These are phyloP conservation scores for Apiospora koreana DNA, from an alignment of 2,329 filamentous ascomycete genomes.

Conservation along the genomic window DNA sequence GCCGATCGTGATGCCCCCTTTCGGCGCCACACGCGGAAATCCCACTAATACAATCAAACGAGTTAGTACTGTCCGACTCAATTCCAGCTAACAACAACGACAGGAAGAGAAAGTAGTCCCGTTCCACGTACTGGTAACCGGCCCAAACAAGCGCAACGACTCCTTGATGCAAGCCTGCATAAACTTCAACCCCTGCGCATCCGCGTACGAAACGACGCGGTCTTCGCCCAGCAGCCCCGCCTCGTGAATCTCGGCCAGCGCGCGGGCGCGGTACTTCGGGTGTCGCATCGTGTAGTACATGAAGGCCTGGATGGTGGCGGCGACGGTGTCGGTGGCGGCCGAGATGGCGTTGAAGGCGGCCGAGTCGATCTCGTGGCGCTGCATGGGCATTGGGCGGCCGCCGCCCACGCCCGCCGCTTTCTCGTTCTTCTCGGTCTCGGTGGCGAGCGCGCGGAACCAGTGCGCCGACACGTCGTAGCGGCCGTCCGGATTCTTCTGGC, in stretches of 20 bases:
- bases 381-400: neutral
- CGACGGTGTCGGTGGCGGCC: constrained; percentile 10
- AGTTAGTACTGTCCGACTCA: no score
- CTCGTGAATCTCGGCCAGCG: neutral
- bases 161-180: constrained; percentile 35
- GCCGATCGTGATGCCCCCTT: constrained; percentile 9
- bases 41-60: no score
- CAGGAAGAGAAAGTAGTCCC: neutral
- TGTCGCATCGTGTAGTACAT: constrained; percentile 15
- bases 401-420: constrained; percentile 1
- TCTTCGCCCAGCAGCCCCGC: neutral
- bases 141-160: constrained; percentile 24
- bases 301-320: neutral
- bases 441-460: constrained; percentile 9
- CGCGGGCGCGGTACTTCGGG: constrained; percentile 5
- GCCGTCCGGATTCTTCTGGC: constrained; percentile 14
- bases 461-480: constrained; percentile 15
- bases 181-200: constrained; percentile 33
- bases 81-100: no score
- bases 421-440: neutral
- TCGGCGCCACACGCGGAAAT: constrained; percentile 4
- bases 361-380: constrained; percentile 9
- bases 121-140: constrained; percentile 15
- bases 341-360: neutral
- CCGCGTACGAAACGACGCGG: constrained; percentile 21